phyloP scores from a whole-genome alignment of 352 stramenopile genomes.

The Globisporangium abappressorium region DNA sequence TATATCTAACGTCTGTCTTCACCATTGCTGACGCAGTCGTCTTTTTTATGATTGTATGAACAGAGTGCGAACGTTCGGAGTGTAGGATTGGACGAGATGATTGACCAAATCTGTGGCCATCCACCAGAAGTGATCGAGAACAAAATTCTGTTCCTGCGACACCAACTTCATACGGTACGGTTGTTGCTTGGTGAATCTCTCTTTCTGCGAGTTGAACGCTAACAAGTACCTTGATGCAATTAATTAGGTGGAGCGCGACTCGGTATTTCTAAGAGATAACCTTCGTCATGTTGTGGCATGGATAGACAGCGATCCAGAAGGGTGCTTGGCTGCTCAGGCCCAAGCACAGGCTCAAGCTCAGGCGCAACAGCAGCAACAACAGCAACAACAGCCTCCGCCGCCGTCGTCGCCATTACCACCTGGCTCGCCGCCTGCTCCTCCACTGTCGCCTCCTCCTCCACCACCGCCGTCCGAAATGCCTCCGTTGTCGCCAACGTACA shows the following conservation, averaged over 20 bases:
- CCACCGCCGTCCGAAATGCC: constrained; percentile 23
- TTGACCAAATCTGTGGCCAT: constrained; percentile 79
- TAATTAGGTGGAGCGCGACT: constrained; percentile 70
- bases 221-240: not conserved
- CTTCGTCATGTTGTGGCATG: constrained; percentile 67
- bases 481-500: constrained; percentile 16
- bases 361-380: constrained; percentile 5
- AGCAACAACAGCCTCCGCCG: not conserved
- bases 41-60: constrained; percentile 1
- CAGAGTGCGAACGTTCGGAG: constrained; percentile 77
- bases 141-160: constrained; percentile 46
- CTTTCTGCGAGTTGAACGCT: not conserved
- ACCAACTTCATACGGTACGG: constrained; percentile 54
- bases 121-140: constrained; percentile 68
- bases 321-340: constrained; percentile 37
- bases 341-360: constrained; percentile 12
- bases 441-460: constrained; percentile 17
- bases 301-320: constrained; percentile 64
- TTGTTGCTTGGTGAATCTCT: not conserved
- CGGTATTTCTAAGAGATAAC: constrained; percentile 56
- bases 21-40: not conserved
- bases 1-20: too few species aligned
- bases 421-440: constrained; percentile 10
- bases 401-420: constrained; percentile 15
- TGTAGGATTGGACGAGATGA: constrained; percentile 81